Conservation (phyloP, 2,329 filamentous ascomycete species). For the Acarospora socialis region DNA sequence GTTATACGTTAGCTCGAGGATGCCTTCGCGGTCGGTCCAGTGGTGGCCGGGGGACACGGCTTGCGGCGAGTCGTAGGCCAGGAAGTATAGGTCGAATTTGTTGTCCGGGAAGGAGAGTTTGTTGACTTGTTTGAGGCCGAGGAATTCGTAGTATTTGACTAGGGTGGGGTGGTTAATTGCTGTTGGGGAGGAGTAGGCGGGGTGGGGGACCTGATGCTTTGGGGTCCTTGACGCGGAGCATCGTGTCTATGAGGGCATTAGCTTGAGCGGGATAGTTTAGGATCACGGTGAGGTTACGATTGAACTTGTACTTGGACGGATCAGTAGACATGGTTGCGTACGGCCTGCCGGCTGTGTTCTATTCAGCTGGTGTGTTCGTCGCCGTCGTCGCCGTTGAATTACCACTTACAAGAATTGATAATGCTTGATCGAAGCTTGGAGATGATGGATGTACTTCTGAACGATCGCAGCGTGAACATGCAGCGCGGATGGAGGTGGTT, state of each 20-base stretch:
- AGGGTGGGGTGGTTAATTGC: constrained; percentile 11
- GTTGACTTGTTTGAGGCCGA: constrained; percentile 74
- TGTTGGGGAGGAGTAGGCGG: neutral
- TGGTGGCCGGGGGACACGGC: constrained; percentile 61
- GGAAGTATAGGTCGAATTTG: constrained; percentile 93
- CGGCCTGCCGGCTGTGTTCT: neutral
- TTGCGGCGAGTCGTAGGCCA: constrained; percentile 68
- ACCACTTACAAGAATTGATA: neutral
- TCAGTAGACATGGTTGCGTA: constrained; percentile 43
- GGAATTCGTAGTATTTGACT: constrained; percentile 87
- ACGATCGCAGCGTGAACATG: no score
- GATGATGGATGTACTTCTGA: no score
- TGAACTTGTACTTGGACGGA: constrained; percentile 49
- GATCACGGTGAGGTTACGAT: constrained; percentile 31
- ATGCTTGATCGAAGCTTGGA: neutral
- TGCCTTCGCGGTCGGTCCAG: constrained; percentile 70
- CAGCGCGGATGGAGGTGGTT: no score
- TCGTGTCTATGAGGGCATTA: constrained; percentile 29
- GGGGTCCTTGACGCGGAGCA: constrained; percentile 90
- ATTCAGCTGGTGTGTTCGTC: no score
- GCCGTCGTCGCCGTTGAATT: neutral
- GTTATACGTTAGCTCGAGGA: constrained; percentile 73
- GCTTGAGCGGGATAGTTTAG: constrained; percentile 11
- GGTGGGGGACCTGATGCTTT: constrained; percentile 49
- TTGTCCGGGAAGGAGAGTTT: constrained; percentile 70